phyloP scores from a whole-genome alignment of 2,329 filamentous ascomycete genomes.

The Trichophaea hybrida region DNA sequence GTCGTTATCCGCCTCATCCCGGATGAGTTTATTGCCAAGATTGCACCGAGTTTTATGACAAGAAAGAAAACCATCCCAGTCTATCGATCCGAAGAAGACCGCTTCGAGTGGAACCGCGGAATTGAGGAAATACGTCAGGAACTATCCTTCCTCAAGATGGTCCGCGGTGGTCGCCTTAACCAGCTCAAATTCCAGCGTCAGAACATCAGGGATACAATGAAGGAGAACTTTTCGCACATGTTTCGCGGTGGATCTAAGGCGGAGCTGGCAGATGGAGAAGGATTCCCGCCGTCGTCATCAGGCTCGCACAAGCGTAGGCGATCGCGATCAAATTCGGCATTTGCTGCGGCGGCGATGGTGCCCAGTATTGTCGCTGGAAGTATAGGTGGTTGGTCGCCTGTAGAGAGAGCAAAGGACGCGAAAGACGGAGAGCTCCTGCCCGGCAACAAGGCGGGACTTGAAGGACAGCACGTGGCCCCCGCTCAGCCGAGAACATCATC shows the following conservation, averaged over 20 bases:
- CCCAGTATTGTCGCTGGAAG: conserved; percentile 27
- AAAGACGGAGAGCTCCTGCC: too few relatives aligned
- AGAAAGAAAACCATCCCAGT: conserved; percentile 33
- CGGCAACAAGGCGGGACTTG: too few relatives aligned
- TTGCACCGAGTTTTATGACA: conserved; percentile 29
- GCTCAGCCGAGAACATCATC: too few relatives aligned
- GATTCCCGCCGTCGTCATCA: conserved; percentile 38
- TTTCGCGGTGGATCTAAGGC: conserved; percentile 47
- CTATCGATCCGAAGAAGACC: conserved; percentile 49
- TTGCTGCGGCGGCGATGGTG: conserved; percentile 38
- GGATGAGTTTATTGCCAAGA: conserved; percentile 46
- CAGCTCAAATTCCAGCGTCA: conserved; percentile 49
- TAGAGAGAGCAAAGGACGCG: conserved; percentile 19
- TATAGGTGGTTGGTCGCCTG: conserved; percentile 27
- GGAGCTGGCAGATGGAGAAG: conserved; percentile 39
- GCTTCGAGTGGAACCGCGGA: conserved; percentile 55
- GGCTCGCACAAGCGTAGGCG: conserved; percentile 49
- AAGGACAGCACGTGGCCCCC: too few relatives aligned
- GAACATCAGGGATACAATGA: neutral
- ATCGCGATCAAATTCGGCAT: conserved; percentile 46
- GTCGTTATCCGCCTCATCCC: conserved; percentile 70
- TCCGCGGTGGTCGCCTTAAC: conserved; percentile 71
- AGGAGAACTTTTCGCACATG: conserved; percentile 37
- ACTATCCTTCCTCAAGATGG: conserved; percentile 61
- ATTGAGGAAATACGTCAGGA: conserved; percentile 65